Evolutionary conservation across 805 yeast species (phyloP).

Genomic region (Yarrowia deformans): DNA sequence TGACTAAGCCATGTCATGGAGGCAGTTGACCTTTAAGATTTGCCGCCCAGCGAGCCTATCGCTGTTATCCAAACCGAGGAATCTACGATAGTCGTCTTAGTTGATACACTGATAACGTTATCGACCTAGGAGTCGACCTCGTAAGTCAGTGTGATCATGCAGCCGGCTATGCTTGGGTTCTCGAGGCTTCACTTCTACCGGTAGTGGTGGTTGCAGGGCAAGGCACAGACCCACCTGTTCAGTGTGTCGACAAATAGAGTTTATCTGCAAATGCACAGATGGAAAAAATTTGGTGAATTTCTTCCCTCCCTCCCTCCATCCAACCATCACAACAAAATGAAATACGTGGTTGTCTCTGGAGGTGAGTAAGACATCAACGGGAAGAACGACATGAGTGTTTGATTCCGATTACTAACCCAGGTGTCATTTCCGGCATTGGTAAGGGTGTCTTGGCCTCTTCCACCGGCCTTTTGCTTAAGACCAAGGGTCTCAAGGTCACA

Average conservation of each 20-base stretch:
- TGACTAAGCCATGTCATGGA: no score
- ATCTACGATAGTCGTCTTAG: no score
- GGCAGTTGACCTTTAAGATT: no score
- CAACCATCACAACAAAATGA: constrained; percentile 59
- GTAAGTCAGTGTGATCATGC: no score
- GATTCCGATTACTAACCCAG: constrained; percentile 42
- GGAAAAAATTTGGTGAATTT: constrained; percentile 30
- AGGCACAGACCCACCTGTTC: constrained; percentile 10
- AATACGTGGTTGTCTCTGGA: constrained; percentile 99
- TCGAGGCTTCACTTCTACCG: no score
- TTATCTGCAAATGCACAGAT: constrained; percentile 27
- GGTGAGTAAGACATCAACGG: constrained; percentile 51
- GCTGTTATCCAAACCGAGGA: no score
- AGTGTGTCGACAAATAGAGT: constrained; percentile 4
- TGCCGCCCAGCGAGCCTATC: no score
- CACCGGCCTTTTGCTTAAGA: constrained; percentile 92
- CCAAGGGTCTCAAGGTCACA: constrained; percentile 92
- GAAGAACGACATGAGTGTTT: not conserved
- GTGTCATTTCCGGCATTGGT: constrained; percentile 99
- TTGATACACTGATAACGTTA: no score
- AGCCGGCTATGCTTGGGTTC: no score
- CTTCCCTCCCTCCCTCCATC: constrained; percentile 40
- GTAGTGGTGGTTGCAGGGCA: not conserved
- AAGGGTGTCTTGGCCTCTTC: constrained; percentile 97
- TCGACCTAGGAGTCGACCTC: no score